phyloP scores from a whole-genome alignment of 2,329 filamentous ascomycete genomes.

The Fusarium subglutinans region DNA sequence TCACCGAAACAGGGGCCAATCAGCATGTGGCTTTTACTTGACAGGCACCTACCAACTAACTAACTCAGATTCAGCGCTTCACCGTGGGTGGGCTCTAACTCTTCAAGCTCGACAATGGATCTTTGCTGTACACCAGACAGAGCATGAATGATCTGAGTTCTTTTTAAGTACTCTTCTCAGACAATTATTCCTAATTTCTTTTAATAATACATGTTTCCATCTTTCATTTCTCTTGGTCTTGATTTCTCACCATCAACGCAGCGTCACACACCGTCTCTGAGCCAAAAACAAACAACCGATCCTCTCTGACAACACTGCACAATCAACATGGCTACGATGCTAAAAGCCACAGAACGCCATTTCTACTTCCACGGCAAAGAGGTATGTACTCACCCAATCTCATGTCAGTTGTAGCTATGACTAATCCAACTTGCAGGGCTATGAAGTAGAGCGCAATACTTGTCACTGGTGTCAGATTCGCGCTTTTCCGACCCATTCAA shows the following conservation, averaged over 20 bases:
- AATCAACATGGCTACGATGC: constrained; percentile 51
- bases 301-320: neutral
- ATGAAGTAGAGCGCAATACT: constrained; percentile 50
- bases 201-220: too few relatives aligned
- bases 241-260: neutral
- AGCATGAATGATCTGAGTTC: neutral
- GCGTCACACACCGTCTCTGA: neutral
- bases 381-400: constrained; percentile 28
- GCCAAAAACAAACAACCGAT: neutral
- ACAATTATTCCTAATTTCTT: neutral
- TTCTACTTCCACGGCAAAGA: constrained; percentile 60
- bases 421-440: constrained; percentile 40
- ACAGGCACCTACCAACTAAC: constrained; percentile 10
- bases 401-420: neutral
- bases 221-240: neutral
- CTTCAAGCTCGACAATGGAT: neutral
- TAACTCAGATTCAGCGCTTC: neutral
- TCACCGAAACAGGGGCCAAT: constrained; percentile 11
- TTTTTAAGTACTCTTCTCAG: neutral
- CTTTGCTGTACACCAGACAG: neutral
- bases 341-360: constrained; percentile 56
- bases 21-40: neutral
- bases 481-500: constrained; percentile 58
- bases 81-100: neutral
- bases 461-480: constrained; percentile 72